These are phyloP conservation scores for Geotrichum candidum DNA, from an alignment of 1,139 yeast genomes.

Conservation along the genomic window DNA sequence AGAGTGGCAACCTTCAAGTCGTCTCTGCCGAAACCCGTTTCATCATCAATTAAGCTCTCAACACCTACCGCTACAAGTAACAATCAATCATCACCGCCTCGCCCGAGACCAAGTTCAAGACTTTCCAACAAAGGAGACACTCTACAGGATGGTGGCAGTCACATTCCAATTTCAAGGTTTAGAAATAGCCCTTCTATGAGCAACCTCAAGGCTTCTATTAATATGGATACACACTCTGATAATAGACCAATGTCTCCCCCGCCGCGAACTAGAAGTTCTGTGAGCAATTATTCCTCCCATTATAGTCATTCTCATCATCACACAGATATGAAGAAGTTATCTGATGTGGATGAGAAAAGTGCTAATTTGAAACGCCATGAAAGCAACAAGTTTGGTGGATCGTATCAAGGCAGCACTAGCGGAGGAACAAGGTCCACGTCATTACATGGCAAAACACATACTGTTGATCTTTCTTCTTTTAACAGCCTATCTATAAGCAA, in stretches of 20 bases:
- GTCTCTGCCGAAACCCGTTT: constrained; percentile 26
- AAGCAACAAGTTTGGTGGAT: constrained; percentile 5
- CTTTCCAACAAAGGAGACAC: background rate
- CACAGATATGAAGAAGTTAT: background rate
- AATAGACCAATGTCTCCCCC: constrained; percentile 2
- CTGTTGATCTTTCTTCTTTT: background rate
- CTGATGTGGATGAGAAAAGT: background rate
- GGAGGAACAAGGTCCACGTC: background rate
- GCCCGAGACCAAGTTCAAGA: constrained; percentile 4
- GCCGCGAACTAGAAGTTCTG: constrained; percentile 9
- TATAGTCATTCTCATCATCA: background rate
- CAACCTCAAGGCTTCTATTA: background rate
- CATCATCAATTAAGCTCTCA: background rate
- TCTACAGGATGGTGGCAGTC: constrained; percentile 1
- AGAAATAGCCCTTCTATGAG: constrained; percentile 13
- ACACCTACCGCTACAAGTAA: constrained; percentile 12
- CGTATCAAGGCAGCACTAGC: constrained; percentile 1
- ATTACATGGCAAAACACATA: background rate
- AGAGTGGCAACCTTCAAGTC: constrained; percentile 33
- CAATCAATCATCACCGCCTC: constrained; percentile 5
- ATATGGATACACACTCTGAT: background rate
- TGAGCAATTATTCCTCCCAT: constrained; percentile 1
- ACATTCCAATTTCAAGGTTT: constrained; percentile 12
- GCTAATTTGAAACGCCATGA: constrained; percentile 2
- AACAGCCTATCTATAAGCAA: background rate